Conservation (phyloP, 495 filamentous ascomycete genomes). For the Annulohypoxylon bovei region DNA sequence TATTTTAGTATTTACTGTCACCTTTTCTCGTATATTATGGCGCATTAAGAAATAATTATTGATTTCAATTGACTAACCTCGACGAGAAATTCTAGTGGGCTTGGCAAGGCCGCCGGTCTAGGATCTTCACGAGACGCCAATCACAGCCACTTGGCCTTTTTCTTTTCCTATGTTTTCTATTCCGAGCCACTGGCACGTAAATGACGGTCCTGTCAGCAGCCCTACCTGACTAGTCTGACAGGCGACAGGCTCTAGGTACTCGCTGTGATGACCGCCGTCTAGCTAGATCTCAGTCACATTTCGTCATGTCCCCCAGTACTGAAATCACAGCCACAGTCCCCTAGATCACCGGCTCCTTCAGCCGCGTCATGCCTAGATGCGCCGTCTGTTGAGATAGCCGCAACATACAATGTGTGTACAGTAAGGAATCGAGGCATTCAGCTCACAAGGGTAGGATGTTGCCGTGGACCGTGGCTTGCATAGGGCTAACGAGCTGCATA, state of each 20-base stretch:
- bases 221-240: slow-evolving; percentile 7
- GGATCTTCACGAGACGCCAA: slow-evolving; percentile 14
- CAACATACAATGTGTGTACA: slow-evolving; percentile 9
- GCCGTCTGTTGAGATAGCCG: slow-evolving; percentile 8
- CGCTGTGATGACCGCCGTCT: slow-evolving; percentile 4
- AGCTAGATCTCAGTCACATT: slow-evolving; percentile 8
- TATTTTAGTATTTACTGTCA: background rate
- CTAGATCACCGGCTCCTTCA: slow-evolving; percentile 24
- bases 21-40: background rate
- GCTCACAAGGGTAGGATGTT: slow-evolving; percentile 19
- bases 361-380: slow-evolving; percentile 15
- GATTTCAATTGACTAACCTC: background rate
- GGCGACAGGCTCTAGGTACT: too few species aligned
- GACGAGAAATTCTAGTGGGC: slow-evolving; percentile 8
- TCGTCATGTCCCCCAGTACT: slow-evolving; percentile 28
- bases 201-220: slow-evolving; percentile 32
- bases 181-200: slow-evolving; percentile 24
- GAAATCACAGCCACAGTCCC: slow-evolving; percentile 31
- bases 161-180: background rate
- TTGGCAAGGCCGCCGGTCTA: slow-evolving; percentile 10
- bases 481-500: slow-evolving; percentile 22
- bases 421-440: slow-evolving; percentile 9
- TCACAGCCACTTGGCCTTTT: slow-evolving; percentile 20
- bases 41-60: background rate
- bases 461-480: slow-evolving; percentile 21